Evolutionary conservation across 306 rosid species (phyloP).

Genomic region (Quercus bicolor): DNA sequence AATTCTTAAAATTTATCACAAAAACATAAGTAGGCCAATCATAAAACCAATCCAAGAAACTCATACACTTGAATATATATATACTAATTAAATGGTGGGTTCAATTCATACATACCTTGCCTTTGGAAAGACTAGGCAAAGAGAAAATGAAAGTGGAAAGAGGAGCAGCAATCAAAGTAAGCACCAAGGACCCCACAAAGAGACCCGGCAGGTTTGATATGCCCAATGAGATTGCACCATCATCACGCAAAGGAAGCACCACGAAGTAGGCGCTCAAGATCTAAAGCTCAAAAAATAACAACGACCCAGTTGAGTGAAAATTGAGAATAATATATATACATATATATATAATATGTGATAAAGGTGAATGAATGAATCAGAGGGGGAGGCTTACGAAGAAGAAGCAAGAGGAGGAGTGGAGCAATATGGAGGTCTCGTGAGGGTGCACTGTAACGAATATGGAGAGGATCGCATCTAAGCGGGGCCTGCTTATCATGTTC

Average conservation of each 20-base stretch:
- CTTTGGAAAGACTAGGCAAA: conserved; percentile 62
- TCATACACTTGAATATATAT: neutral
- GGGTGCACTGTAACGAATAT: conserved; percentile 76
- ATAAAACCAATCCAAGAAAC: neutral
- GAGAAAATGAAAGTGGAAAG: conserved; percentile 83
- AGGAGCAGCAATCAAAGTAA: conserved; percentile 84
- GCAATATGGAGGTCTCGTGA: conserved; percentile 74
- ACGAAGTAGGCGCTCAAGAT: conserved; percentile 94
- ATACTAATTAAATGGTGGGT: neutral
- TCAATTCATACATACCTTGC: conserved; percentile 45
- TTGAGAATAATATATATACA: neutral
- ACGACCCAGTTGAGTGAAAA: neutral
- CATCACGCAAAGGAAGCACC: conserved; percentile 94
- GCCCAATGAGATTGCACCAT: conserved; percentile 89
- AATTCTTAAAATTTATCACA: neutral
- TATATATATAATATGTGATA: neutral
- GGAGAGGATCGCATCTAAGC: conserved; percentile 55
- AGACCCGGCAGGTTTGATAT: conserved; percentile 75
- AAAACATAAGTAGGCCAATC: neutral
- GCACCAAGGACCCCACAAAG: conserved; percentile 74
- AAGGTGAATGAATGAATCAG: neutral
- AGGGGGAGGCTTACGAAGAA: conserved; percentile 62
- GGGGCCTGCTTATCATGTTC: conserved; percentile 45
- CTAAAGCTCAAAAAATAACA: conserved; percentile 29
- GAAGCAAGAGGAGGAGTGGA: conserved; percentile 84